phyloP scores from a whole-genome alignment of 2,329 filamentous ascomycete genomes.

The Zymoseptoria pseudotritici region DNA sequence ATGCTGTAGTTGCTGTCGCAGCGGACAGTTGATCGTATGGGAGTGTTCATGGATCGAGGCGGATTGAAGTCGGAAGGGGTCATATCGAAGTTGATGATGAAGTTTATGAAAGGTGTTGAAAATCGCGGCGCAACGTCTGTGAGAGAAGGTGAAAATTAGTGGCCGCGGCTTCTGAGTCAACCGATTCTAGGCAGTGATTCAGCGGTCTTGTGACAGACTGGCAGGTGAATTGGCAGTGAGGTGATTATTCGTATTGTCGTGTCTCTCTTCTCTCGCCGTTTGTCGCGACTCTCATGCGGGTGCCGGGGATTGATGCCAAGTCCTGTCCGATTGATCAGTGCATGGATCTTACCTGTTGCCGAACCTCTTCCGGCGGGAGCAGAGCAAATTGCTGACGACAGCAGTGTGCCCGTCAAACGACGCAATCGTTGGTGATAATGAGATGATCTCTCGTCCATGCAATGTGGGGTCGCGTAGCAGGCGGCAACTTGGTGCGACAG shows the following conservation, averaged over 20 bases:
- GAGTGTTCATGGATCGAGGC: not conserved
- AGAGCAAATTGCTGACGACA: not conserved
- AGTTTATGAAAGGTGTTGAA: not conserved
- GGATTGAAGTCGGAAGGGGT: not conserved
- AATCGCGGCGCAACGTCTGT: not conserved
- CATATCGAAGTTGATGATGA: not conserved
- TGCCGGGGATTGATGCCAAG: not conserved
- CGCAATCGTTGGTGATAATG: not conserved
- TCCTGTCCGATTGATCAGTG: not conserved
- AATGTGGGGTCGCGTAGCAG: not conserved
- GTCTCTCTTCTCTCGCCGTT: not conserved
- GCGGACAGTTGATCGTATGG: not conserved
- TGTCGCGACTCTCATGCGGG: not conserved
- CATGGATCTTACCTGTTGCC: not conserved
- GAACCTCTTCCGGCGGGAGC: not conserved
- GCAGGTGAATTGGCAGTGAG: not conserved
- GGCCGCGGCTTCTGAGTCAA: not conserved
- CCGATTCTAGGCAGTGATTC: not conserved
- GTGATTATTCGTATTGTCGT: not conserved
- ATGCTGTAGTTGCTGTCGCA: conserved; percentile 1
- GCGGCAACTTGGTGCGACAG: not conserved
- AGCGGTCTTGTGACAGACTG: not conserved
- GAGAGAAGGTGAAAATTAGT: not conserved
- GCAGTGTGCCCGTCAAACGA: not conserved
- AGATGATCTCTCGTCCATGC: not conserved